Evolutionary conservation across 805 yeast species (phyloP).

Genomic region (Komagataella kurtzmanii): DNA sequence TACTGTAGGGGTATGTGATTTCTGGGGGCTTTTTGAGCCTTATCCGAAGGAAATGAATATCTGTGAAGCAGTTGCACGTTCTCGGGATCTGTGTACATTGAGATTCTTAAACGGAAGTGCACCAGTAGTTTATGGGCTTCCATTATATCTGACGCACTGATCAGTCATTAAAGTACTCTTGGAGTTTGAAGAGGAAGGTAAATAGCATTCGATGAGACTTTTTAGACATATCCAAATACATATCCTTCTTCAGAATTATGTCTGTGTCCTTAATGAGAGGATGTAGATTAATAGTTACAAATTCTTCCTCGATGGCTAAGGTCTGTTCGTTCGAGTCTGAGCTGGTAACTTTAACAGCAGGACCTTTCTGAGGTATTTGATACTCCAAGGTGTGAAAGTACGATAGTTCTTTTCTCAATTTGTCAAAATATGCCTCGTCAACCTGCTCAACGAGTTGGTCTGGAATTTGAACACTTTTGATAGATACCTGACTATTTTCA

Average conservation of each 20-base stretch:
- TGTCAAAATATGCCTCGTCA: neutral
- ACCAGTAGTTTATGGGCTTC: slow-evolving; percentile 83
- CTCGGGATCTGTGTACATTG: slow-evolving; percentile 60
- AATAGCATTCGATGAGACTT: neutral
- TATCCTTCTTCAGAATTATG: neutral
- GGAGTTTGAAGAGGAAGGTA: neutral
- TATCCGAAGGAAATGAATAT: slow-evolving; percentile 19
- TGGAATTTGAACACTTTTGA: neutral
- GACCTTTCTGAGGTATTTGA: neutral
- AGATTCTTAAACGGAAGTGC: slow-evolving; percentile 83
- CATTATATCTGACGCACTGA: slow-evolving; percentile 23
- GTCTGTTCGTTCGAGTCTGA: neutral
- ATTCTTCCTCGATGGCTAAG: neutral
- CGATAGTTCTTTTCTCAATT: neutral
- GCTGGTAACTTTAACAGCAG: neutral
- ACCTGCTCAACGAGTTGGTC: neutral
- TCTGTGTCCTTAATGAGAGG: neutral
- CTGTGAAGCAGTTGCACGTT: slow-evolving; percentile 40
- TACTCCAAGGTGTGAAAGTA: neutral
- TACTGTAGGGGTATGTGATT: slow-evolving; percentile 41
- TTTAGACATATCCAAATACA: neutral
- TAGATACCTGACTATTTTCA: neutral
- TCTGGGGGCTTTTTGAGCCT: slow-evolving; percentile 45
- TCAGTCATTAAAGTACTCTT: neutral
- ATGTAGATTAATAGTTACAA: neutral